Evolutionary conservation across 1,284 basidiomycete species (phyloP).

Genomic region (Mycosarcoma mackinlayi): DNA sequence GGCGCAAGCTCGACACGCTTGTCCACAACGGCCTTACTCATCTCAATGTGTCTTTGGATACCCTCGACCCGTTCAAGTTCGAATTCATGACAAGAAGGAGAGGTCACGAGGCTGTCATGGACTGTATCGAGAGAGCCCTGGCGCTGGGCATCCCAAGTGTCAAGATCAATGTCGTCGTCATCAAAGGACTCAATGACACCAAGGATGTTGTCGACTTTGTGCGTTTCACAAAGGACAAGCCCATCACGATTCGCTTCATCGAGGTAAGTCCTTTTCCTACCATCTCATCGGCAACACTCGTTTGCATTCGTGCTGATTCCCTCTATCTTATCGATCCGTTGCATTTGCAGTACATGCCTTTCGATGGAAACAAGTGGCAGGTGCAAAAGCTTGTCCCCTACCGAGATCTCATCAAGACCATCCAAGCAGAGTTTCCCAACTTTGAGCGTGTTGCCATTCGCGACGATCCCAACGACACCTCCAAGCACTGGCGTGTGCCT

Average conservation of each 20-base stretch:
- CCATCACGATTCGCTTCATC: slow-evolving; percentile 83
- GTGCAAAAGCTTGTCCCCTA: slow-evolving; percentile 78
- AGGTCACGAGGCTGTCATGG: slow-evolving; percentile 80
- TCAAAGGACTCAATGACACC: slow-evolving; percentile 80
- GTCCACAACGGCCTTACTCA: slow-evolving; percentile 81
- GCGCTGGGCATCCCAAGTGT: slow-evolving; percentile 72
- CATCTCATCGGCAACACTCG: too few relatives aligned
- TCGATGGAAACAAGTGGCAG: slow-evolving; percentile 84
- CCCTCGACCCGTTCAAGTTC: slow-evolving; percentile 86
- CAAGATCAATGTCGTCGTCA: slow-evolving; percentile 85
- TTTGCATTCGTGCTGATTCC: too few relatives aligned
- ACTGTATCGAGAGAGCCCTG: slow-evolving; percentile 76
- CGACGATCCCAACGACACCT: slow-evolving; percentile 81
- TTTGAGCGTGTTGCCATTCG: slow-evolving; percentile 61
- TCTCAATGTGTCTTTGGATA: slow-evolving; percentile 79
- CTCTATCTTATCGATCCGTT: neutral
- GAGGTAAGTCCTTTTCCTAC: too few relatives aligned
- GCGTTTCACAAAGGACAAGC: slow-evolving; percentile 76
- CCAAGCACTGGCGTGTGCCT: slow-evolving; percentile 80
- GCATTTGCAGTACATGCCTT: slow-evolving; percentile 80
- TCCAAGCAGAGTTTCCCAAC: slow-evolving; percentile 35
- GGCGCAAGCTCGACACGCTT: slow-evolving; percentile 76
- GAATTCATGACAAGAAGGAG: slow-evolving; percentile 79
- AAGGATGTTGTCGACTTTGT: slow-evolving; percentile 81
- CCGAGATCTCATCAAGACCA: slow-evolving; percentile 43